Base-by-base conservation (phyloP, 305 asterid species). In the Fraxinus latifolia region DNA sequence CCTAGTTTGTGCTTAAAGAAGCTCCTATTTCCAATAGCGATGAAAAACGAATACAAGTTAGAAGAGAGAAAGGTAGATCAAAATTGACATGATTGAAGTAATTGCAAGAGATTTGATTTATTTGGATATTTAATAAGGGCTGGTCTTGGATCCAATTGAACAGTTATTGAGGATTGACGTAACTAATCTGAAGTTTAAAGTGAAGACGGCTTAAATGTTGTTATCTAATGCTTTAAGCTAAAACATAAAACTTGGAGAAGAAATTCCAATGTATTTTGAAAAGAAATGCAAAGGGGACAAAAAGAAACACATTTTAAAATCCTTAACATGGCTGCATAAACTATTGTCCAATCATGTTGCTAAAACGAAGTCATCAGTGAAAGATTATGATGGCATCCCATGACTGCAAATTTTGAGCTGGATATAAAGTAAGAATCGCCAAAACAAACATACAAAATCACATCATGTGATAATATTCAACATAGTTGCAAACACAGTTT, bases 291-390 rank as follows among this genome's bases (percentile, higher is more conserved):
- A 53, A 55, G 65, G 74, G 25, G 78, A 11, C 27, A 37, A 17
- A 42, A 37, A 58, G 75, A 25, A 50, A 67, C n/a, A 31, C 4
- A 4, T 50, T 55, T 17, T 12, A n/a, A 31, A 74, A 19, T 6
- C 33, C 73, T 67, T 19, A 36, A 76, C 31, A 76, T 76, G 75
- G 58, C 42, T 34, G 19, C 25, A 68, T 44, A 68, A 81, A 75
- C 39, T 73, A 74, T 3, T 12, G 74, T 21, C 9, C 19, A 27
- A 3, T 47, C 74, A 73, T 7, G 39, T 68, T 25, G 32, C 77
- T 2, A 68, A 79, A 31, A 62, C 14, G 31, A 65, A 71, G 19
- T 62, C 11, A 47, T 47, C 58, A 19, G 21, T 6, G 11, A 21
- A 60, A 60, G 70, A 60, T 60, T 60, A 60, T 19, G 70, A 55